These are phyloP conservation scores for Erucastrum elatum DNA, from an alignment of 345 rosid species.

Conservation along the genomic window DNA sequence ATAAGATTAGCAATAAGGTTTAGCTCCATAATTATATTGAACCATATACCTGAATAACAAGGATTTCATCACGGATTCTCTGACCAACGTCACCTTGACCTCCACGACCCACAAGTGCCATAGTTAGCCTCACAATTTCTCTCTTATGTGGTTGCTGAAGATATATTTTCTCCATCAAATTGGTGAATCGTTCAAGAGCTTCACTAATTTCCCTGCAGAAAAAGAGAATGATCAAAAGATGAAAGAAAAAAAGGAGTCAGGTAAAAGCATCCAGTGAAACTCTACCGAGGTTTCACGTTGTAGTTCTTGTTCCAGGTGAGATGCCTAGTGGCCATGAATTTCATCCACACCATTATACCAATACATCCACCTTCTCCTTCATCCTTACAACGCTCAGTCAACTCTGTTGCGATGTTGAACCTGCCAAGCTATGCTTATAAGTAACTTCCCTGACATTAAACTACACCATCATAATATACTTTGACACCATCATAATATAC, in stretches of 20 bases:
- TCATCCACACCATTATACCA: constrained; percentile 96
- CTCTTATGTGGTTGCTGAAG: constrained; percentile 52
- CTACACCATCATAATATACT: background rate
- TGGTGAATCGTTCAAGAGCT: constrained; percentile 91
- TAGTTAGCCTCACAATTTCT: constrained; percentile 72
- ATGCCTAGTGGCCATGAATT: constrained; percentile 98
- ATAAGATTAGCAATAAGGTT: background rate
- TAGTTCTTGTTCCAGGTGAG: constrained; percentile 98
- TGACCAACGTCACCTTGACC: constrained; percentile 99
- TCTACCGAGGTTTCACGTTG: constrained; percentile 97
- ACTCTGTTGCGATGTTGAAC: constrained; percentile 44
- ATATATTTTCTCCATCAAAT: constrained; percentile 67
- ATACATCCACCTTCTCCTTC: constrained; percentile 75
- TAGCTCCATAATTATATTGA: background rate
- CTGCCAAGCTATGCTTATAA: constrained; percentile 38
- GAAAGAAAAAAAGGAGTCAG: background rate
- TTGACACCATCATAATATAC: background rate
- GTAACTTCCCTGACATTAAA: constrained; percentile 8
- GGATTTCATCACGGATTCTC: constrained; percentile 94
- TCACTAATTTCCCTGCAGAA: constrained; percentile 82
- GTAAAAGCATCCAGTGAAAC: background rate
- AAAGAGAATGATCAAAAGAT: background rate
- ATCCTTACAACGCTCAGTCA: constrained; percentile 46
- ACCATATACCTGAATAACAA: constrained; percentile 81
- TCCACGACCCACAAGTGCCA: constrained; percentile 97